Evolutionary conservation across 768 basidiomycete genomes (phyloP).

Genomic region (Cyclocybe cylindracea): DNA sequence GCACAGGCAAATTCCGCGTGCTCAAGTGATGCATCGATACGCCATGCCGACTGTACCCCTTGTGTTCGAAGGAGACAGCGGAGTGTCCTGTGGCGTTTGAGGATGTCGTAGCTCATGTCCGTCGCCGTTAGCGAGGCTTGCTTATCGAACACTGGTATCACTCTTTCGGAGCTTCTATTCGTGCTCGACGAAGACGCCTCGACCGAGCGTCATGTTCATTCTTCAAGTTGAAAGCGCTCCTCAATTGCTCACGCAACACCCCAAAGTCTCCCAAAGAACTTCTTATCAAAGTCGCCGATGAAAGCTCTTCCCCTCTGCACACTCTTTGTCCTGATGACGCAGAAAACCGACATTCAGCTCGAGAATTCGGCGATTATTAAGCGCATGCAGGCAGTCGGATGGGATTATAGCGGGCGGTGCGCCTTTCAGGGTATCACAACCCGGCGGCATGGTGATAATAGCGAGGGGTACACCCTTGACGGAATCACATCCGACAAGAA

Average conservation of each 20-base stretch:
- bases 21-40: conserved; percentile 47
- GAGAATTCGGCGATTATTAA: background rate
- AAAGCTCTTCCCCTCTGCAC: no score
- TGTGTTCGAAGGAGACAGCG: conserved; percentile 41
- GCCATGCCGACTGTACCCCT: conserved; percentile 41
- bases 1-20: conserved; percentile 32
- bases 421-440: background rate
- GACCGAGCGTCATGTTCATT: no score
- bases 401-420: conserved; percentile 3
- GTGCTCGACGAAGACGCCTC: no score
- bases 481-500: background rate
- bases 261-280: no score
- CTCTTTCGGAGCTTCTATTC: no score
- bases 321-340: no score
- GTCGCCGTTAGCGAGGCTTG: no score
- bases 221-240: no score
- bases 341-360: background rate
- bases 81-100: conserved; percentile 20
- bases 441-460: background rate
- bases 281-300: no score
- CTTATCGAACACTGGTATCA: background rate
- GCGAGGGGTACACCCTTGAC: background rate
- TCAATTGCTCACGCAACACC: no score
- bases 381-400: background rate
- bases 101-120: conserved; percentile 30